Evolutionary conservation across 2,329 filamentous ascomycete genomes (phyloP), one percentile per base, ranked within the genome.

Genomic region (Cordyceps javanica): DNA sequence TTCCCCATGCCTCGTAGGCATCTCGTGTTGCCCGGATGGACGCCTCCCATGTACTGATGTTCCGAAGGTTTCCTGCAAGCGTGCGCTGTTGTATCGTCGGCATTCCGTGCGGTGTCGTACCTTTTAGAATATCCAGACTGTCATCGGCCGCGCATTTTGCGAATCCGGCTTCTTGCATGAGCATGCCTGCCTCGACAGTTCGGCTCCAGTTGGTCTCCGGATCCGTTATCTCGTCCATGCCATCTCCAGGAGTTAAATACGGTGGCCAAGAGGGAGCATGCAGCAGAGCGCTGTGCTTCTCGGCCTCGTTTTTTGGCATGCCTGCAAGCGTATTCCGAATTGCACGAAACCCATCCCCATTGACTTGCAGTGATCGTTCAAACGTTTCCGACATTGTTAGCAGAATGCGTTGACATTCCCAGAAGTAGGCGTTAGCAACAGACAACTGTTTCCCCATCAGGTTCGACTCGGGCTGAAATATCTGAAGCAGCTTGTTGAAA

Each of bases 1-100:
- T 69, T 5, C 72, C 73, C 84, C 84, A 87, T 4, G 84, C 84
- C 64, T 87, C 84, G 58, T 80, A 75, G 1, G 78, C 72, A 63
- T 86, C 85, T 25, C 84, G 76, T 5, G 84, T 87, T 0, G 83
- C 77, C 60, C 73, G 75, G 41, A 87, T 76, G 28, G 75, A 77
- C 59, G 80, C 78, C 36, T 80, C 80, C 83, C 84, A 87, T 0
- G 65, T 30, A 19, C 62, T 62, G n/a, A 68, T 50, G 2, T 57
- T 50, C 28, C 63, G 65, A 14, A 57, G 52, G 8, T 58, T 56
- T 2, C 55, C 57, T 21, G 69, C 28, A 1, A 63, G 53, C 16
- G 61, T 62, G 39, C 68, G 65, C 69, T 80, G 63, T 63, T 85
- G 83, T 46, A 87, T 80, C 0, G 82, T 82, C 2, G 84, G 83